Percentiles rank a stretch among this genome's conserved stretches.
Conservation (phyloP, 208 protist species). For the Naegleria fowleri region DNA sequence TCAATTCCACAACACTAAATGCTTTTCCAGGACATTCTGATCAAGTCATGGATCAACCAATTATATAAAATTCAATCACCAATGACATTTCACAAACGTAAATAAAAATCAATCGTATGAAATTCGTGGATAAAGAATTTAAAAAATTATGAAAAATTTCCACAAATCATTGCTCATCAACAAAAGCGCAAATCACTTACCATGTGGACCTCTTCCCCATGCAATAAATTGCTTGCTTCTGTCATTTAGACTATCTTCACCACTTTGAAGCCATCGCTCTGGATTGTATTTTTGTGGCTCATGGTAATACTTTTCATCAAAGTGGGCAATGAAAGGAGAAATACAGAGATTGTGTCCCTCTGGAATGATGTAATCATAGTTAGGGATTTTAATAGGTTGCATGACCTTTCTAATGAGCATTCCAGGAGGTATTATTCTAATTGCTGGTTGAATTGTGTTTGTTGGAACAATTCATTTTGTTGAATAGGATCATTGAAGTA, state of each 20-base stretch:
- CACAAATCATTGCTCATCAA: too few relatives aligned
- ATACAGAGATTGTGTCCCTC: slow-evolving; percentile 4
- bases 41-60: too few relatives aligned
- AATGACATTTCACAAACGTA: too few relatives aligned
- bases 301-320: not conserved
- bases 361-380: not conserved
- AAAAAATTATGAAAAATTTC: too few relatives aligned
- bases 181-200: not conserved
- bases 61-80: too few relatives aligned
- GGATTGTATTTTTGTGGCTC: not conserved
- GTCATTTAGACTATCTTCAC: not conserved
- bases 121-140: too few relatives aligned
- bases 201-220: not conserved
- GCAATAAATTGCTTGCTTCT: not conserved
- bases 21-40: slow-evolving; percentile 5
- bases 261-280: not conserved
- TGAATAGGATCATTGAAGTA: too few relatives aligned
- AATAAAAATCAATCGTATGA: too few relatives aligned
- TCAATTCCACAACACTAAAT: not conserved
- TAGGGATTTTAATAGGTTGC: not conserved
- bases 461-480: too few relatives aligned
- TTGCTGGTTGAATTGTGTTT: not conserved
- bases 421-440: slow-evolving; percentile 2
- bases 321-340: not conserved
- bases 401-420: slow-evolving; percentile 17